These are phyloP conservation scores for Acanthamoeba pearcei DNA, from an alignment of 208 protist genomes.

Conservation along the genomic window DNA sequence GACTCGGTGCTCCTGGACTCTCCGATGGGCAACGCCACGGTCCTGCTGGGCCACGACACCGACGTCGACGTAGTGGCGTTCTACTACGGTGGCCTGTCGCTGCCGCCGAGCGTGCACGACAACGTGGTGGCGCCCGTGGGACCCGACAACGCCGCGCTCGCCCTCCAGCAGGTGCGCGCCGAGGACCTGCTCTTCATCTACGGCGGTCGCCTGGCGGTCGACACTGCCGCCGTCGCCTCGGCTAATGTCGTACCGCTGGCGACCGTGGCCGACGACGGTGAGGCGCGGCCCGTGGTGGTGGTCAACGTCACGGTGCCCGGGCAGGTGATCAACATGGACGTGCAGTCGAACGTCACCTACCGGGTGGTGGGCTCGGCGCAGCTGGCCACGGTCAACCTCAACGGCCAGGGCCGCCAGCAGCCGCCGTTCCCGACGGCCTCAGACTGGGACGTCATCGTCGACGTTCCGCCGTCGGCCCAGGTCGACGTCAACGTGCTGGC, in stretches of 20 bases:
- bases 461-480: background rate
- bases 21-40: background rate
- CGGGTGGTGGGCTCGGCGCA: conserved; percentile 37
- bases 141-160: background rate
- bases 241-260: background rate
- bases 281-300: background rate
- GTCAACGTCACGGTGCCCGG: conserved; percentile 53
- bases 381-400: conserved; percentile 21
- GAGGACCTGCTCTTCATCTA: conserved; percentile 66
- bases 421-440: conserved; percentile 21
- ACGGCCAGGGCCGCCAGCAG: background rate
- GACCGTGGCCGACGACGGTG: background rate
- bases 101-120: conserved; percentile 26
- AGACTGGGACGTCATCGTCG: conserved; percentile 29
- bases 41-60: conserved; percentile 41
- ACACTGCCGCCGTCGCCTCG: background rate
- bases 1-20: background rate
- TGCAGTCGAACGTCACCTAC: conserved; percentile 9
- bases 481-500: background rate
- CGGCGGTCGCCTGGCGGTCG: background rate
- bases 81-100: conserved; percentile 1
- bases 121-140: conserved; percentile 19
- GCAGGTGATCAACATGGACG: conserved; percentile 31
- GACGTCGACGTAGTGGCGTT: conserved; percentile 5
- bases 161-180: background rate